These are phyloP conservation scores for Ogataea neopini DNA, from an alignment of 805 yeast genomes.

Conservation along the genomic window DNA sequence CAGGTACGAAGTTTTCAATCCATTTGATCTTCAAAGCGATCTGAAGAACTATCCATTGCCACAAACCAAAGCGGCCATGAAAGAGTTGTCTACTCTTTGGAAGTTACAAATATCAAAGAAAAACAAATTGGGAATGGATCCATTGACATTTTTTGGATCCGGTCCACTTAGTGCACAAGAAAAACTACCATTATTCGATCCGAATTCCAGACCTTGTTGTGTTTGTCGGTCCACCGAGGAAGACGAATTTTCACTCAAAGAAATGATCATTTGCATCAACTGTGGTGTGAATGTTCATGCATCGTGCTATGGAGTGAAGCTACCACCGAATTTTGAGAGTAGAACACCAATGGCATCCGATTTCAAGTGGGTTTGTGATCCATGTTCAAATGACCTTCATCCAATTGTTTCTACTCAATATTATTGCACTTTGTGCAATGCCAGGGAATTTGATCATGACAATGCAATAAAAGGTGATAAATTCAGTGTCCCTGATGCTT, in stretches of 20 bases:
- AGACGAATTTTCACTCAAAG: conserved; percentile 33
- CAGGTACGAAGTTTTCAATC: conserved; percentile 28
- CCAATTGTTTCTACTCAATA: conserved; percentile 60
- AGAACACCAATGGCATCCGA: conserved; percentile 13
- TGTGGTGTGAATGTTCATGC: conserved; percentile 76
- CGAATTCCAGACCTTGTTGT: conserved; percentile 47
- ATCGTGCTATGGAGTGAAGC: conserved; percentile 60
- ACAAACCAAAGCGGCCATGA: conserved; percentile 25
- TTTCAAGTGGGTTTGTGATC: conserved; percentile 76
- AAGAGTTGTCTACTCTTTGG: conserved; percentile 25
- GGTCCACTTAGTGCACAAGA: conserved; percentile 3
- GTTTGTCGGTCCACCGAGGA: conserved; percentile 46
- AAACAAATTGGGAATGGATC: conserved; percentile 12
- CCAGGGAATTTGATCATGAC: conserved; percentile 51
- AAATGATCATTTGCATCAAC: conserved; percentile 53
- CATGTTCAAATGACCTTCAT: conserved; percentile 68
- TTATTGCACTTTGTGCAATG: conserved; percentile 65
- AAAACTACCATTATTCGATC: conserved; percentile 24
- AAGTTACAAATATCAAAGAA: conserved; percentile 18
- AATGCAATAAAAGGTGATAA: conserved; percentile 43
- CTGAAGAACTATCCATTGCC: conserved; percentile 17
- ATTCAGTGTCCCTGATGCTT: conserved; percentile 55
- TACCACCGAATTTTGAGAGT: conserved; percentile 13
- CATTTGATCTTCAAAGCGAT: conserved; percentile 17
- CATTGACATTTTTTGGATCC: neutral